Evolutionary conservation across 495 filamentous ascomycete species (phyloP), one percentile per base, ranked within the genome.

Genomic region (Penicillium desertorum): DNA sequence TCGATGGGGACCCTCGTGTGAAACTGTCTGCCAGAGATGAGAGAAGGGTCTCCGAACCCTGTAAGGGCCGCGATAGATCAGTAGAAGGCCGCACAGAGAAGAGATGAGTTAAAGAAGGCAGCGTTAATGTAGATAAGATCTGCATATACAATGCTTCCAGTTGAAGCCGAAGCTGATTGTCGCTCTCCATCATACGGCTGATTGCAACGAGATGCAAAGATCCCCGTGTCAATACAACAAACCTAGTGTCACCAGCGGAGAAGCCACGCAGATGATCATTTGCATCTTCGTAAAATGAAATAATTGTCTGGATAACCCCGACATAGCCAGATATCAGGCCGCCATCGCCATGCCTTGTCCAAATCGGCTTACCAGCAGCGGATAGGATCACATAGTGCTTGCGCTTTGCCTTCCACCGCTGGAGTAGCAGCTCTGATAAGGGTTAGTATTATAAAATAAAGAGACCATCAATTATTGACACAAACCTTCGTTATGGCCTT

Each of bases 351-450:
- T 99, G 91, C 54, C 95, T 81, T 56, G 90, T 96, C 72, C 91
- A 99, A 37, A 99, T 93, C 5, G 95, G 95, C 68, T 99, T 99
- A n/a, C 95, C 95, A 30, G 95, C 94, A 11, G 90, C 91, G 2
- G 95, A 97, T 0, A 99, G 77, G 63, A 99, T 96, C 62, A 99
- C 79, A 67, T 94, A 99, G 71, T 99, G 94, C 69, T 99, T 99
- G 58, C 90, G 78, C 69, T 96, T 95, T 20, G 87, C 81, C 68
- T 90, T 91, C 90, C 89, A 96, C 56, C 84, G 77, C 23, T 78
- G 70, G 44, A 95, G 75, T 34, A 92, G 76, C 44, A 86, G 62
- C 45, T 89, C 88, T 82, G 76, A 63, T 3, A 22, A 14, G 0
- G 12, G 23, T 64, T 16, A 63, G 51, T 16, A 29, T 34, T 27